These are phyloP conservation scores for Fragaria ananassa DNA, from an alignment of 306 rosid genomes.

Conservation along the genomic window DNA sequence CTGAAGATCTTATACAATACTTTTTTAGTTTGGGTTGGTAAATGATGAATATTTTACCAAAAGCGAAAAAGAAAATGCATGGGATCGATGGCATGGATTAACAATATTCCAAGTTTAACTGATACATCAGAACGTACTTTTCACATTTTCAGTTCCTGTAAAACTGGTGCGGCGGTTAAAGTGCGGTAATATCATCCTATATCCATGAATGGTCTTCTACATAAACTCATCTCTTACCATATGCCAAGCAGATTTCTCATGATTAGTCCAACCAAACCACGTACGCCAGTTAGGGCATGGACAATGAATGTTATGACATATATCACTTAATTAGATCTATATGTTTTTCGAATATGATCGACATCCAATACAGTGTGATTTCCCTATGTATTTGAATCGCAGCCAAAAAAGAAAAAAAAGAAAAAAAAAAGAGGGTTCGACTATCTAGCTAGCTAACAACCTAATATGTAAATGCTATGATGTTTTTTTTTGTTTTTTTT, in stretches of 20 bases:
- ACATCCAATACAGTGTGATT: neutral
- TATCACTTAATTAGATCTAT: neutral
- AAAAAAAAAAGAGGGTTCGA: too few species aligned
- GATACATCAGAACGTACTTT: neutral
- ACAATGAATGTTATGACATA: neutral
- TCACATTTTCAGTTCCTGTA: neutral
- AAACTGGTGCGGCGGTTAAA: neutral
- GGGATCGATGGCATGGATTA: neutral
- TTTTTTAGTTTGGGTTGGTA: too few species aligned
- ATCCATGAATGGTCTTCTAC: neutral
- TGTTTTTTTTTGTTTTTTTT: neutral
- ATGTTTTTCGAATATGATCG: neutral
- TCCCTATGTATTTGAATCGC: neutral
- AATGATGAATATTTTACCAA: neutral
- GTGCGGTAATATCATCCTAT: neutral
- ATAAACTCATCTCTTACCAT: neutral
- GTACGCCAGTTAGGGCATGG: neutral
- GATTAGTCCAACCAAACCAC: neutral
- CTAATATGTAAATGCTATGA: too few species aligned
- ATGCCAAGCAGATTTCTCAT: neutral
- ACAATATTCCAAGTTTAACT: neutral
- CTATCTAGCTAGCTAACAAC: too few species aligned
- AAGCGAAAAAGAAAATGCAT: neutral
- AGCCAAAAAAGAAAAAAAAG: too few species aligned
- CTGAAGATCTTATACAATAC: too few species aligned